Evolutionary conservation across 2,329 filamentous ascomycete species (phyloP).

Genomic region (Grosmannia penicillata): DNA sequence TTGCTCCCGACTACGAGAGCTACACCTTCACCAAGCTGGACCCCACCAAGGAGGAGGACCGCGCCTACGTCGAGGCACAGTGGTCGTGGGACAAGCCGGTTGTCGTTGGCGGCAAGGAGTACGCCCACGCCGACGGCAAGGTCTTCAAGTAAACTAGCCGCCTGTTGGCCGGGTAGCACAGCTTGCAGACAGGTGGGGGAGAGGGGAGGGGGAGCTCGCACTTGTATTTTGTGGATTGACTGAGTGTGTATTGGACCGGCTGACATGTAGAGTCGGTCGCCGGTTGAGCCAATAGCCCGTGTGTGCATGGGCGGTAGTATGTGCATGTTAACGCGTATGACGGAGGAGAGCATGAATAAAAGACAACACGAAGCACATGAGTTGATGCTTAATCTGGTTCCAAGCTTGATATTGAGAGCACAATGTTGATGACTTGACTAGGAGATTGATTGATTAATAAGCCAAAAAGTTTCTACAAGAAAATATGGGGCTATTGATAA

Average conservation of each 20-base stretch:
- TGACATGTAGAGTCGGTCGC: too few species aligned
- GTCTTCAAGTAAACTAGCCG: constrained; percentile 80
- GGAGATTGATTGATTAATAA: too few species aligned
- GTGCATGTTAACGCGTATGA: too few species aligned
- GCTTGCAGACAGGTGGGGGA: neutral
- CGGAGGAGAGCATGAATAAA: too few species aligned
- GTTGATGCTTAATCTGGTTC: too few species aligned
- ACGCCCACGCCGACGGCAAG: constrained; percentile 81
- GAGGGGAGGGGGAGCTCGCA: neutral
- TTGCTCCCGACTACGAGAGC: constrained; percentile 93
- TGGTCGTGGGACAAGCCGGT: constrained; percentile 90
- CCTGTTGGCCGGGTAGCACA: too few species aligned
- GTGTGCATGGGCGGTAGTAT: neutral
- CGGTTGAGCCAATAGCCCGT: neutral
- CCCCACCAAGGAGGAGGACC: constrained; percentile 70
- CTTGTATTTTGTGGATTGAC: neutral
- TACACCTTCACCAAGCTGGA: constrained; percentile 97
- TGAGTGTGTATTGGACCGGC: neutral
- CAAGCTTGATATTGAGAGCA: too few species aligned
- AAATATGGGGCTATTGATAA: too few species aligned
- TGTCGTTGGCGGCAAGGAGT: constrained; percentile 71
- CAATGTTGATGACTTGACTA: too few species aligned
- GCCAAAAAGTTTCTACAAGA: too few species aligned
- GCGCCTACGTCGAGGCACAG: constrained; percentile 67
- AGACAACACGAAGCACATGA: too few species aligned